phyloP scores from a whole-genome alignment of 352 stramenopile genomes.

The Phytopythium montanum region DNA sequence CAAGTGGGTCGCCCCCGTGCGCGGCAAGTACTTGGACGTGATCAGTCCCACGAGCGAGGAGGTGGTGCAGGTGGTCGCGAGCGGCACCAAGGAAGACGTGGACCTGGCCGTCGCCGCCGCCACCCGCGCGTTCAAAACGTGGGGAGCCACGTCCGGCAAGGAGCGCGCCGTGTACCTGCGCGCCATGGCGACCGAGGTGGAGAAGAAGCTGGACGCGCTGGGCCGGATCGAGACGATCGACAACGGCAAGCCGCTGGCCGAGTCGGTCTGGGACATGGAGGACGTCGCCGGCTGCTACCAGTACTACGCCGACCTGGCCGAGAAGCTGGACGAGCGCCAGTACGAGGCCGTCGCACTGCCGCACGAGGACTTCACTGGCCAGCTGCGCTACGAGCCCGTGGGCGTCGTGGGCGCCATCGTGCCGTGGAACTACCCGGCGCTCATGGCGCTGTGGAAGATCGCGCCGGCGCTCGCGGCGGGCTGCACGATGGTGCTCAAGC shows the following conservation, averaged over 20 bases:
- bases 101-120: conserved; percentile 47
- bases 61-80: conserved; percentile 48
- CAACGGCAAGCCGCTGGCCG: conserved; percentile 54
- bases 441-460: conserved; percentile 75
- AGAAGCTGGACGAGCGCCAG: conserved; percentile 47
- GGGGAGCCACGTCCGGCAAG: conserved; percentile 37
- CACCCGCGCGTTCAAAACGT: conserved; percentile 35
- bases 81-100: conserved; percentile 38
- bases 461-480: conserved; percentile 89
- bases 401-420: conserved; percentile 66
- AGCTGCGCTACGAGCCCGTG: conserved; percentile 61
- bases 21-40: conserved; percentile 50
- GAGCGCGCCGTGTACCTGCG: conserved; percentile 53
- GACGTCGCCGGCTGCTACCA: conserved; percentile 58
- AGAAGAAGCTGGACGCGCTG: conserved; percentile 31
- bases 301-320: conserved; percentile 52
- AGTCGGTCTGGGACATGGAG: conserved; percentile 70
- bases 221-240: conserved; percentile 65
- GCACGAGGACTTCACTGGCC: conserved; percentile 41
- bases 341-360: conserved; percentile 42
- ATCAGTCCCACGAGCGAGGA: conserved; percentile 50
- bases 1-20: conserved; percentile 41
- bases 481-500: conserved; percentile 94
- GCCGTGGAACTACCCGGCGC: conserved; percentile 59
- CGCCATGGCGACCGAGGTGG: conserved; percentile 36